These are phyloP conservation scores for Acidomyces sp. DNA, from an alignment of 495 filamentous ascomycete species.

Conservation along the genomic window DNA sequence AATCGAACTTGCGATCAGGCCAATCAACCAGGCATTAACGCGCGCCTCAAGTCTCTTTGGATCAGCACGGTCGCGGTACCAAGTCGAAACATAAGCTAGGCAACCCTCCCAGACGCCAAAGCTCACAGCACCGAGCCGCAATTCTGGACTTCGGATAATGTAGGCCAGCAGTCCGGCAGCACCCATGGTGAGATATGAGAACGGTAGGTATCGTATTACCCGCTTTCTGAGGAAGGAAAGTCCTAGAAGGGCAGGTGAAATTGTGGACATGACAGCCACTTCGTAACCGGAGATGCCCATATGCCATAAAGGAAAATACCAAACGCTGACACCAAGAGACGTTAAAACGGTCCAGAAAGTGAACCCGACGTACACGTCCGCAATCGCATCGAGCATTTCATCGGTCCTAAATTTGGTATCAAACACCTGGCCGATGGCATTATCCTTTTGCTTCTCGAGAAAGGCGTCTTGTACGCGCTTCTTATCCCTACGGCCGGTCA, in stretches of 20 bases:
- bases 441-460: slow-evolving; percentile 84
- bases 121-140: slow-evolving; percentile 65
- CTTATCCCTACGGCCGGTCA: slow-evolving; percentile 37
- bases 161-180: slow-evolving; percentile 62
- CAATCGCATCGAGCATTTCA: slow-evolving; percentile 64
- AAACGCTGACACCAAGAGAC: slow-evolving; percentile 72
- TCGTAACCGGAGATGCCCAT: slow-evolving; percentile 99
- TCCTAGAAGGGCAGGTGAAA: slow-evolving; percentile 69
- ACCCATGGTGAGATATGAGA: slow-evolving; percentile 63
- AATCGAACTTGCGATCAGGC: slow-evolving; percentile 69
- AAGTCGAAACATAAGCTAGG: slow-evolving; percentile 67
- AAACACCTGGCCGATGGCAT: slow-evolving; percentile 56
- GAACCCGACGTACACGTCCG: slow-evolving; percentile 93
- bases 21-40: slow-evolving; percentile 66
- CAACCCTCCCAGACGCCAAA: slow-evolving; percentile 68
- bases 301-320: slow-evolving; percentile 99
- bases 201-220: slow-evolving; percentile 52
- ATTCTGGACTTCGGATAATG: slow-evolving; percentile 55
- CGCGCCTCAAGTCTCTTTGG: slow-evolving; percentile 63
- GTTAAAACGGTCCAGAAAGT: slow-evolving; percentile 94
- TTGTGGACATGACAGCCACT: slow-evolving; percentile 67
- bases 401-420: slow-evolving; percentile 57
- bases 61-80: slow-evolving; percentile 66
- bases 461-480: slow-evolving; percentile 55
- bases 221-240: slow-evolving; percentile 55